Base-by-base conservation (phyloP, 2,329 filamentous ascomycete species). In the Penicillium hesseltinei region DNA sequence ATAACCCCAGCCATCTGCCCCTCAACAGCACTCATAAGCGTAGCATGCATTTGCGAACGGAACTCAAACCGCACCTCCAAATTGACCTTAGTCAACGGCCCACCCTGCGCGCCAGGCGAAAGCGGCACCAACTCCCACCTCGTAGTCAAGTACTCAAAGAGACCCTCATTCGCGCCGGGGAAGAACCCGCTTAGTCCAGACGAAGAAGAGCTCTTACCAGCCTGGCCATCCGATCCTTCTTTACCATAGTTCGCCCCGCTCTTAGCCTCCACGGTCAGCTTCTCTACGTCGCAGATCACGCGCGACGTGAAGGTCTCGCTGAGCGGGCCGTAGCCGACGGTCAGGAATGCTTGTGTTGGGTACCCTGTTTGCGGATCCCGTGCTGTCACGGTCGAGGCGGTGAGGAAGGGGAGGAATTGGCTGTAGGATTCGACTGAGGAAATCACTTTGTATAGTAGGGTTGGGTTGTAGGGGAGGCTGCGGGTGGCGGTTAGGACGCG, bases 381-480 rank as follows among this genome's bases (percentile, higher is more conserved):
- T 57, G 82, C 80, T 1, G 91, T 96, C 40, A 97, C 91, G 59
- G 81, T 83, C 38, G 90, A 92, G 45, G 80, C 81, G 43, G 85
- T 83, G 77, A 93, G 96, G 82, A 95, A 97, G 11, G 94, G 94
- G n/a, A 99, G 85, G 81, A 97, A 99, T 63, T 80, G 74, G 38
- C 83, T 80, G 83, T 99, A 99, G 62, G 85, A 86, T 74, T 91
- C 85, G 63, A 99, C 87, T 75, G 97, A 91, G 77, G 92, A 87
- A 73, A 99, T 92, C 54, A 97, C 83, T 64, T 82, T 81, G 84
- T 94, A 99, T 66, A 99, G 86, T 1, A 85, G 80, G 5, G 75
- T 69, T 33, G 86, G 80, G 0, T 87, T 78, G 80, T 95, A 95
- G 15, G 90, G 89, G 15, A 97, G 87, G 4, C 82, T 88, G 60